Evolutionary conservation across 495 filamentous ascomycete species (phyloP).

Genomic region (Podospora conica): DNA sequence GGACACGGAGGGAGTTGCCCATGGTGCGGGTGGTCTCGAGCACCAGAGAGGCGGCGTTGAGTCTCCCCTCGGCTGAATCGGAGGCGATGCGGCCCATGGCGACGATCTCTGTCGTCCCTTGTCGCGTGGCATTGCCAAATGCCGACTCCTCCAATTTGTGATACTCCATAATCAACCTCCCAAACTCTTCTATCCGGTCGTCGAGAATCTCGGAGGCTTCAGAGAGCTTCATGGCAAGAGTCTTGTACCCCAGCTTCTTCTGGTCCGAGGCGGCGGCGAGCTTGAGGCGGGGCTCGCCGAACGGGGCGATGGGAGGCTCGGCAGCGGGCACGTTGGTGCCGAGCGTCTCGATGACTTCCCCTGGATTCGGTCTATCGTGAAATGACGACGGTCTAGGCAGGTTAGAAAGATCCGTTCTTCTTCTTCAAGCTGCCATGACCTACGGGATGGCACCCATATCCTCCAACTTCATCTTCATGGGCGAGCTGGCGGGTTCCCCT

Average conservation of each 20-base stretch:
- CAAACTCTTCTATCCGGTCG: slow-evolving; percentile 89
- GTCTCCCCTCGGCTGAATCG: slow-evolving; percentile 73
- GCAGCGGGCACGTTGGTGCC: slow-evolving; percentile 65
- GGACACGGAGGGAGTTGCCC: slow-evolving; percentile 73
- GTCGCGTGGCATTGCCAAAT: slow-evolving; percentile 79
- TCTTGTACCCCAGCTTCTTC: slow-evolving; percentile 85
- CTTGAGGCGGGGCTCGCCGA: slow-evolving; percentile 68
- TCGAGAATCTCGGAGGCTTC: slow-evolving; percentile 90
- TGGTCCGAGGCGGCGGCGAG: slow-evolving; percentile 76
- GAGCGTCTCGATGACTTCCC: slow-evolving; percentile 72
- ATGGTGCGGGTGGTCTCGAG: slow-evolving; percentile 83
- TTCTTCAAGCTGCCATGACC: slow-evolving; percentile 5
- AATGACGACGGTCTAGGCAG: slow-evolving; percentile 52
- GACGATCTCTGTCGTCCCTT: slow-evolving; percentile 79
- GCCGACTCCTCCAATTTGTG: slow-evolving; percentile 70
- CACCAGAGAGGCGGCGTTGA: slow-evolving; percentile 76
- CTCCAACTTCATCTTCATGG: slow-evolving; percentile 36
- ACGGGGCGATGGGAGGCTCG: slow-evolving; percentile 68
- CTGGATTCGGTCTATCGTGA: slow-evolving; percentile 64
- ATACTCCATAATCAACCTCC: slow-evolving; percentile 60
- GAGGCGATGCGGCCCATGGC: slow-evolving; percentile 87
- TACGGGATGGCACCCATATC: slow-evolving; percentile 35
- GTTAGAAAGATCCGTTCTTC: slow-evolving; percentile 8
- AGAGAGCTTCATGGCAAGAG: slow-evolving; percentile 87
- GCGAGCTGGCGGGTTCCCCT: slow-evolving; percentile 40